A percentile compares a stretch with the other conserved stretches of the same genome.
Evolutionary conservation across 228 moss, liverwort and hornwort species (phyloP).

Genomic region (Sphagnum magellanicum): DNA sequence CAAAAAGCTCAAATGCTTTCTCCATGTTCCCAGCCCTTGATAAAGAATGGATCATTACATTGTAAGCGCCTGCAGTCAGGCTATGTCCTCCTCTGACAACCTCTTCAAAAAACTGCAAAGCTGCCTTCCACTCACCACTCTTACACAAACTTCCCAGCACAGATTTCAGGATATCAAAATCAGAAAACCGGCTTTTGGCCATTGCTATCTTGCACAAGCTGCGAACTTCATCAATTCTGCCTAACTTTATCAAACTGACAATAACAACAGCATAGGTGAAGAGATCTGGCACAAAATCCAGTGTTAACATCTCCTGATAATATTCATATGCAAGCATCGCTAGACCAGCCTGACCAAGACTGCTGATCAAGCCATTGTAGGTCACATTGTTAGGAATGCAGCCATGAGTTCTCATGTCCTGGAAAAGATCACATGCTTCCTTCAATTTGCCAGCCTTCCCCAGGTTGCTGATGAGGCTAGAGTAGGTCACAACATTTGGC

Average conservation of each 20-base stretch:
- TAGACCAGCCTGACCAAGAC: slow-evolving; percentile 24
- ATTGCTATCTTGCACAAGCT: slow-evolving; percentile 15
- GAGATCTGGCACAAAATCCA: slow-evolving; percentile 28
- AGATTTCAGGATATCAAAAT: slow-evolving; percentile 48
- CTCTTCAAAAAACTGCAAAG: slow-evolving; percentile 23
- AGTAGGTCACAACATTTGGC: slow-evolving; percentile 47
- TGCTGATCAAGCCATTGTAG: slow-evolving; percentile 31
- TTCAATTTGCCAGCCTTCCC: slow-evolving; percentile 35
- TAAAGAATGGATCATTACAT: slow-evolving; percentile 33
- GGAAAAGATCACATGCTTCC: slow-evolving; percentile 35
- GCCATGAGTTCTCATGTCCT: slow-evolving; percentile 40
- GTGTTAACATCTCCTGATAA: slow-evolving; percentile 29
- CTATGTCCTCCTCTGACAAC: slow-evolving; percentile 11
- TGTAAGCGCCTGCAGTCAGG: slow-evolving; percentile 21
- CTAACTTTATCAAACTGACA: slow-evolving; percentile 17
- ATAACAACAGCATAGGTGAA: slow-evolving; percentile 30
- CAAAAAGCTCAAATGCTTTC: slow-evolving; percentile 26
- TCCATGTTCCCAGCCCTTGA: slow-evolving; percentile 12
- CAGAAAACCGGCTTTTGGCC: slow-evolving; percentile 7
- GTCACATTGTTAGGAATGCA: slow-evolving; percentile 38
- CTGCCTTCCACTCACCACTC: slow-evolving; percentile 17
- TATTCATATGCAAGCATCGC: slow-evolving; percentile 18
- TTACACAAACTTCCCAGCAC: slow-evolving; percentile 29
- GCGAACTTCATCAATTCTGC: slow-evolving; percentile 20
- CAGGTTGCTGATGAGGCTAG: slow-evolving; percentile 33